These are phyloP conservation scores for Neurospora sp. DNA, from an alignment of 2,329 filamentous ascomycete species.

Conservation along the genomic window DNA sequence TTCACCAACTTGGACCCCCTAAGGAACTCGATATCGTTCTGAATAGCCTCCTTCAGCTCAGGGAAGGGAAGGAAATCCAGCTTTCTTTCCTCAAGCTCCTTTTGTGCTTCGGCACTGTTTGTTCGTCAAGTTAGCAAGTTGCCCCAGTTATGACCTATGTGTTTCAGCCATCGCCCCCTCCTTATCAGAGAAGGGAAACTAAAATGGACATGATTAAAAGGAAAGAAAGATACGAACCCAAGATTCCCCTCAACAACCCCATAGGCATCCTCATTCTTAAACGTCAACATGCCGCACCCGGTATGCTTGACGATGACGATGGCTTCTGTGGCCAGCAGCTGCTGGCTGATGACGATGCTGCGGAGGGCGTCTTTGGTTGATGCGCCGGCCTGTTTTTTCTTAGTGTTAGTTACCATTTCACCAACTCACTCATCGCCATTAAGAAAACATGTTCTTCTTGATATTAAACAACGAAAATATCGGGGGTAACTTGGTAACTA, in stretches of 20 bases:
- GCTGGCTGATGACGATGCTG: conserved; percentile 67
- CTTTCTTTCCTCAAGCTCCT: conserved; percentile 20
- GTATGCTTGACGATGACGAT: conserved; percentile 68
- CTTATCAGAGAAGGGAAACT: neutral
- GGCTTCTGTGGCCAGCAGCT: conserved; percentile 66
- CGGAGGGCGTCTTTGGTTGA: conserved; percentile 60
- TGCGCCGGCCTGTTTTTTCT: conserved; percentile 40
- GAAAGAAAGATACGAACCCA: conserved; percentile 21
- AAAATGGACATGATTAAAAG: neutral
- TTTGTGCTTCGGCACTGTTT: conserved; percentile 10
- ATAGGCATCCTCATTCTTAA: conserved; percentile 48
- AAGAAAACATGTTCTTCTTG: no score
- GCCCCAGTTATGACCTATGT: no score
- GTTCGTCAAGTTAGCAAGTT: no score
- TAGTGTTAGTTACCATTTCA: no score
- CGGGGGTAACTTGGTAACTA: no score
- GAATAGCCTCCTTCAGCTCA: conserved; percentile 53
- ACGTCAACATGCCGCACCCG: conserved; percentile 66
- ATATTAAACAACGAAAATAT: no score
- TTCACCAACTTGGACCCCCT: conserved; percentile 49
- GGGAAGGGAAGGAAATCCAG: conserved; percentile 58
- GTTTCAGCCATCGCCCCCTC: no score
- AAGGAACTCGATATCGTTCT: conserved; percentile 55
- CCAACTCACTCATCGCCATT: no score
- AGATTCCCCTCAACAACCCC: conserved; percentile 49